Percentiles rank a stretch among this genome's conserved stretches.
Conservation (phyloP, 768 basidiomycete genomes). For the Suillus hirtellus region DNA sequence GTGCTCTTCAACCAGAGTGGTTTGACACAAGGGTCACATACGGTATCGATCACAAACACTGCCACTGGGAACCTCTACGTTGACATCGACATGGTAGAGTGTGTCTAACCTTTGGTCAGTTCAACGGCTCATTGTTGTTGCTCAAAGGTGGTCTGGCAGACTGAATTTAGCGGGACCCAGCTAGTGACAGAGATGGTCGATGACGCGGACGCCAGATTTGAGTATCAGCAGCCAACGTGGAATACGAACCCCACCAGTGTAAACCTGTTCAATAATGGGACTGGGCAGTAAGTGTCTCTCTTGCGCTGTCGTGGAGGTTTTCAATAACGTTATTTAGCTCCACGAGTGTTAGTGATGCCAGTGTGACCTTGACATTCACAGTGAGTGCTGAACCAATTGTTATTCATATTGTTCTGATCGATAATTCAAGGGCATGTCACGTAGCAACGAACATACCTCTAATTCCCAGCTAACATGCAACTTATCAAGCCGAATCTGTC, state of each 20-base stretch:
- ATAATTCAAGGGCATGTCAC: conserved; percentile 26
- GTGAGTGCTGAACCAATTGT: conserved; percentile 26
- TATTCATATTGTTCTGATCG: conserved; percentile 3
- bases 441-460: background rate
- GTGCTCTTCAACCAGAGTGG: conserved; percentile 38
- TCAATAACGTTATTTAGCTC: conserved; percentile 26
- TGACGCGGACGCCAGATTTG: conserved; percentile 40
- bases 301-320: background rate
- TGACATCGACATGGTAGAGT: conserved; percentile 49
- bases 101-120: background rate
- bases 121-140: conserved; percentile 1
- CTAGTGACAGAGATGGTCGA: conserved; percentile 25
- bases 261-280: conserved; percentile 42
- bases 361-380: conserved; percentile 39
- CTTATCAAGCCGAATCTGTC: conserved; percentile 41
- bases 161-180: conserved; percentile 21
- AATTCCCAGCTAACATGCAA: background rate
- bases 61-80: conserved; percentile 27
- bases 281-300: conserved; percentile 38
- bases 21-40: conserved; percentile 38
- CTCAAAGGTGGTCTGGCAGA: conserved; percentile 30
- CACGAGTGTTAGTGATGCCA: conserved; percentile 35
- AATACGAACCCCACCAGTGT: conserved; percentile 29
- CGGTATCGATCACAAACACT: conserved; percentile 33
- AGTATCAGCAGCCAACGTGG: conserved; percentile 40